Evolutionary conservation across 2,329 filamentous ascomycete genomes (phyloP).

Genomic region (Graphium sp.): DNA sequence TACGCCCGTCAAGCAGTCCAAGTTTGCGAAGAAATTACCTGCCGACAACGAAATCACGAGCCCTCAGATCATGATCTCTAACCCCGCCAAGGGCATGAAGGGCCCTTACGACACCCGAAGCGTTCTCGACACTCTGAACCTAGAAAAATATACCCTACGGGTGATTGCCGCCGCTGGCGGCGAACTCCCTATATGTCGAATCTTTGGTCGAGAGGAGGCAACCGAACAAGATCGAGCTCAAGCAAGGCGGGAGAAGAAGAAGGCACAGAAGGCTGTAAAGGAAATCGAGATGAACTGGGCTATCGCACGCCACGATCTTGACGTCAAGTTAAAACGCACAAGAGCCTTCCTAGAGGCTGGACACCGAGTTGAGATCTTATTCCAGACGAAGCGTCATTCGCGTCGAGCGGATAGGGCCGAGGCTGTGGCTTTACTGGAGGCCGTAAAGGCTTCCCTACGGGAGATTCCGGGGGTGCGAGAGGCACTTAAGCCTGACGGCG

Average conservation of each 20-base stretch:
- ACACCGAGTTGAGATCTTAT: constrained; percentile 55
- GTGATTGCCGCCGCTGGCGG: constrained; percentile 21
- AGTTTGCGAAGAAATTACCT: too few species aligned
- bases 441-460: constrained; percentile 4
- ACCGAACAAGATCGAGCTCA: constrained; percentile 24
- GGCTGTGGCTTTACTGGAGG: constrained; percentile 35
- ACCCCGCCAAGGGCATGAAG: constrained; percentile 18
- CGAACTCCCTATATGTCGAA: constrained; percentile 41
- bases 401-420: constrained; percentile 43
- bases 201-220: constrained; percentile 42
- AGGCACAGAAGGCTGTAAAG: constrained; percentile 36
- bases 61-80: constrained; percentile 21
- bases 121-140: constrained; percentile 22
- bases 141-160: constrained; percentile 18
- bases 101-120: constrained; percentile 18
- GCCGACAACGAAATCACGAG: constrained; percentile 26
- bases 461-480: constrained; percentile 22
- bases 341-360: constrained; percentile 57
- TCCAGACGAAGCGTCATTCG: constrained; percentile 44
- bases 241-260: constrained; percentile 23
- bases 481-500: constrained; percentile 24
- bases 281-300: constrained; percentile 85
- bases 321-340: constrained; percentile 52
- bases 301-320: constrained; percentile 59
- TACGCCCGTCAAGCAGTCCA: too few species aligned